Evolutionary conservation across 768 basidiomycete species (phyloP), one percentile per base, ranked within the genome.

Genomic region (Piloderma croceum): DNA sequence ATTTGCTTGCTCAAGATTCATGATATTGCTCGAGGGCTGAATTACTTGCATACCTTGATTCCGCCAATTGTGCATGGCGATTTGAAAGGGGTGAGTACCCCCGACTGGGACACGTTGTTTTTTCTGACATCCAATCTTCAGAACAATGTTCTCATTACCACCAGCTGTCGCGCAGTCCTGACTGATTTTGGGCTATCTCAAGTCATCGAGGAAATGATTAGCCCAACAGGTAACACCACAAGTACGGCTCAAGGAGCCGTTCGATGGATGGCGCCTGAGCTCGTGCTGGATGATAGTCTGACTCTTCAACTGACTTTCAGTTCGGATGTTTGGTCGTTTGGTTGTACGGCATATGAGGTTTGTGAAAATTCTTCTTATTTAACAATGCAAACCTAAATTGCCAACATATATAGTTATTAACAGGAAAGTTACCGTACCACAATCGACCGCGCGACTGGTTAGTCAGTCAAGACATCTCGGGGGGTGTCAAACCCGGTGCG

Each of bases 91-190:
- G n/a, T n/a, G n/a, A n/a, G 47, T 46, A 21, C 31, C 46, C 15
- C 41, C 41, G 37, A 41, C 40, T 13, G 47, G 45, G 19, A 36
- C 39, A 20, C 33, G 18, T 21, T 2, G 12, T 22, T 11, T 2
- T 62, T 61, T 31, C 60, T 60, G 3, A 61, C 63, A 41, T 25
- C 57, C 17, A 51, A 53, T 51, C 7, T 15, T 6, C 34, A 73
- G 73, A 65, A 61, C 18, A 74, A 74, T 39, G 65, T 74, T 38
- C 57, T 74, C 11, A 63, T 74, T 24, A 69, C 69, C 5, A 58
- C 56, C 7, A 56, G 63, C 17, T 65, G 67, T 10, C 59, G 44
- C 6, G 72, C 68, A 22, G 67, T 62, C 24, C 49, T 74, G 2
- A 63, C 67, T 18, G 71, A 74, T 47, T 73, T 74, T 40, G 72